Evolutionary conservation across 129 eudicot genomes (phyloP).

Genomic region (Helianthus annuus): DNA sequence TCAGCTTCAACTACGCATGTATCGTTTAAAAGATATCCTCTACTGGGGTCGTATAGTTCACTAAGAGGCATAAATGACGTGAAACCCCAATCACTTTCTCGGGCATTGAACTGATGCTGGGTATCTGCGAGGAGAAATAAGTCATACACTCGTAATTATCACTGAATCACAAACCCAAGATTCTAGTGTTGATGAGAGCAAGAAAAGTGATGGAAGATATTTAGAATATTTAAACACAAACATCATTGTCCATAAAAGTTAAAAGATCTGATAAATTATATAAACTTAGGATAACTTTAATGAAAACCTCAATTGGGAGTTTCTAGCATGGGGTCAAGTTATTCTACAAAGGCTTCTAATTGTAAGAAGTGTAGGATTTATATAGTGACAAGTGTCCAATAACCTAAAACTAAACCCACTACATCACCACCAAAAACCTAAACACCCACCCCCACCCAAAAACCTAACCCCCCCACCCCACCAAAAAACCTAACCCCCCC

Average conservation of each 20-base stretch:
- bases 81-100: constrained; percentile 99
- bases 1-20: constrained; percentile 85
- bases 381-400: too few relatives aligned
- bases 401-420: too few relatives aligned
- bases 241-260: neutral
- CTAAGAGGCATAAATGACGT: constrained; percentile 94
- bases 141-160: constrained; percentile 16
- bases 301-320: neutral
- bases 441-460: too few relatives aligned
- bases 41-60: constrained; percentile 79
- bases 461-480: too few relatives aligned
- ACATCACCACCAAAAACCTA: too few relatives aligned
- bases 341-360: too few relatives aligned
- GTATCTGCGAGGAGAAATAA: constrained; percentile 60
- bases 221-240: neutral
- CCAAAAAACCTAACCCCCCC: too few relatives aligned
- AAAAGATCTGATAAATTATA: neutral
- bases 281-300: neutral
- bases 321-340: neutral
- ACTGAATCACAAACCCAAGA: constrained; percentile 3
- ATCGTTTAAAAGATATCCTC: constrained; percentile 82
- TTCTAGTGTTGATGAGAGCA: constrained; percentile 16
- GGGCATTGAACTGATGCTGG: constrained; percentile 80
- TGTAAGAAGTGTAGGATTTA: too few relatives aligned
- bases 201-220: neutral